Evolutionary conservation across 805 yeast species (phyloP), one percentile per base, ranked within the genome.

Genomic region (Lipomyces sp.): DNA sequence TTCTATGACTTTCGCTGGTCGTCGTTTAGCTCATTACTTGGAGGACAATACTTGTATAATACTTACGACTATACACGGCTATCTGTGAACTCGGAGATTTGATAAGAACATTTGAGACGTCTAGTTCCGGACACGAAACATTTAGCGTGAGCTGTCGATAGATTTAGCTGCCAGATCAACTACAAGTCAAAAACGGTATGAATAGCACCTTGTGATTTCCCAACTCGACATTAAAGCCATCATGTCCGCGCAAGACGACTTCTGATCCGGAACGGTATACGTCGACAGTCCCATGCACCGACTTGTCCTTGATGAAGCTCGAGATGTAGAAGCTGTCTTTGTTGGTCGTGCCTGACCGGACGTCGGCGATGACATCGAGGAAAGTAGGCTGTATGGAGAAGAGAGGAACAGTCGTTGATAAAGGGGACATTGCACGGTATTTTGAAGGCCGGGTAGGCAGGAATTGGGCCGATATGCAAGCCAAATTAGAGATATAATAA

Each of bases 311-410:
- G n/a, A 53, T 18, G 33, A 69, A 59, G 24, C 69, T 69, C 24
- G 76, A 81, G 18, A 85, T 73, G 83, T 86, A 86, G 71, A 85
- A 83, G 15, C 67, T 60, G 18, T 79, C 85, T 35, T 73, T 64
- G 0, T 48, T 58, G 0, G 69, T 59, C 1, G 34, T 64, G 0
- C 78, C 80, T 0, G 59, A 15, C 24, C 61, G 62, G 0, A 79
- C 80, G 60, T 83, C 87, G 0, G 69, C 57, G 15, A 84, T 75
- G 6, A 81, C 83, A 1, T 82, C 85, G 33, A 73, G 71, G 64
- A 84, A 83, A 6, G 82, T 75, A 3, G 81, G 77, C 74, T 86
- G 88, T 2, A 84, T 76, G n/a, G 77, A 73, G 15, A 78, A 62
- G 11, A 58, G 39, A 10, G 76, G 75, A 18, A 72, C 24, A 1